These are phyloP conservation scores for Botrytis galanthina DNA, from an alignment of 2,329 filamentous ascomycete species.

Conservation along the genomic window DNA sequence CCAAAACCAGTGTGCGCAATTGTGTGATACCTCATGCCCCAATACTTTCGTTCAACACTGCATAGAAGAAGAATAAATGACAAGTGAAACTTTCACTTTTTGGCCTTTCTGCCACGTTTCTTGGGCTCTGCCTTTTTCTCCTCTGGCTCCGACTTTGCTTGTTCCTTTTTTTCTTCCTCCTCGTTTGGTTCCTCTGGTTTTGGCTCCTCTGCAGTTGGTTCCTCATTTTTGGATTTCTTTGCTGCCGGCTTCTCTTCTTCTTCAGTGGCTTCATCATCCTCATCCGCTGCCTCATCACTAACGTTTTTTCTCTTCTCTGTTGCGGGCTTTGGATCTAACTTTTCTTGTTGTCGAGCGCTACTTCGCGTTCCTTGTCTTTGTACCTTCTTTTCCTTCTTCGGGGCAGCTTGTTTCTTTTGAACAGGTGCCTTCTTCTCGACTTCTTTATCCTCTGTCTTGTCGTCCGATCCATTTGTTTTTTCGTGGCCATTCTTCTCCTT, in stretches of 20 bases:
- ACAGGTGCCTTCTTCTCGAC: conserved; percentile 7
- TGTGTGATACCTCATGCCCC: neutral
- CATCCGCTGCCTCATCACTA: neutral
- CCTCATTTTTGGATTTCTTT: conserved; percentile 11
- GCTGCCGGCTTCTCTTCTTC: conserved; percentile 5
- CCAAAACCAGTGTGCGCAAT: neutral
- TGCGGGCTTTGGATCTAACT: neutral
- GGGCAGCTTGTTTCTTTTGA: neutral
- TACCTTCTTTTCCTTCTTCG: conserved; percentile 23
- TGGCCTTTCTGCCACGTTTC: conserved; percentile 5
- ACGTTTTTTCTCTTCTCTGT: conserved; percentile 14
- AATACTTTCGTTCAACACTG: neutral
- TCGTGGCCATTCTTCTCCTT: conserved; percentile 22
- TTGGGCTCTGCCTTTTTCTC: neutral
- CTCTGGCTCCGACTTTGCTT: neutral
- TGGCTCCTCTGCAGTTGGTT: neutral
- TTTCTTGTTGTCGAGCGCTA: conserved; percentile 24
- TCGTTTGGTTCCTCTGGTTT: neutral
- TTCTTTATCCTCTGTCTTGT: conserved; percentile 18
- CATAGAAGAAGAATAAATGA: neutral
- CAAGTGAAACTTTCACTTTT: conserved; percentile 14
- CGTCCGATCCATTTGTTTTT: neutral
- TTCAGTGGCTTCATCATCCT: neutral
- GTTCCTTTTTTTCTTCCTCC: neutral
- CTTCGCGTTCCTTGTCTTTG: conserved; percentile 26